Base-by-base conservation (phyloP, 2,329 filamentous ascomycete species). In the Exophiala dermatitidis region DNA sequence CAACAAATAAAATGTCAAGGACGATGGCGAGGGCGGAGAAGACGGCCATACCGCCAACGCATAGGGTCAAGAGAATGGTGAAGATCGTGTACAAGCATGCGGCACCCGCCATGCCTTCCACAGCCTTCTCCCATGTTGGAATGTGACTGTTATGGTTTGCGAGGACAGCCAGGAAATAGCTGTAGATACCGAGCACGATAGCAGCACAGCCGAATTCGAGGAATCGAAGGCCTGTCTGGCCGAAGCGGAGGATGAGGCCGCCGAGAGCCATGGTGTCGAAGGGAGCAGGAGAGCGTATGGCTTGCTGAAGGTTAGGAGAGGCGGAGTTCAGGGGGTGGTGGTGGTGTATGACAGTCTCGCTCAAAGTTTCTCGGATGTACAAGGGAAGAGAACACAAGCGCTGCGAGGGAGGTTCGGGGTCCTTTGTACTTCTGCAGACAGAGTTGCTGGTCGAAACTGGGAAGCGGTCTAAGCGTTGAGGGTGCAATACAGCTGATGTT, bases 141-240 rank as follows among this genome's bases (percentile, higher is more conserved):
- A 90, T 90, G 53, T 65, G 53, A 9, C 84, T 69, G 61, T 82
- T 64, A 70, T 88, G 81, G 64, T 84, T 80, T 57, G 79, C 68
- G 9, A 90, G 79, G 5, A 85, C 79, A 5, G 85, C 82, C 46
- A 96, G 81, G 77, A 90, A 94, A 77, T 94, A 95, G 46, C 83
- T 84, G 76, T 85, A 90, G 65, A 93, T 80, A 61, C 80, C 85
- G 57, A 96, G 79, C 57, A 91, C 79, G 61, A 95, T 77, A 54
- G 78, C 82, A 5, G 85, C 77, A 68, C 82, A 87, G 66, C 80
- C 76, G 69, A 95, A 85, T 64, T 88, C 81, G 52, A 95, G 71
- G 60, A 78, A 72, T 62, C 91, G 87, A 64, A 94, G 74, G 67
- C 84, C 77, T 68, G 85, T 85, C 65, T 88, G 85, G 44, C 79